These are phyloP conservation scores for Lenzites betulinus DNA, from an alignment of 768 basidiomycete genomes.

Conservation along the genomic window DNA sequence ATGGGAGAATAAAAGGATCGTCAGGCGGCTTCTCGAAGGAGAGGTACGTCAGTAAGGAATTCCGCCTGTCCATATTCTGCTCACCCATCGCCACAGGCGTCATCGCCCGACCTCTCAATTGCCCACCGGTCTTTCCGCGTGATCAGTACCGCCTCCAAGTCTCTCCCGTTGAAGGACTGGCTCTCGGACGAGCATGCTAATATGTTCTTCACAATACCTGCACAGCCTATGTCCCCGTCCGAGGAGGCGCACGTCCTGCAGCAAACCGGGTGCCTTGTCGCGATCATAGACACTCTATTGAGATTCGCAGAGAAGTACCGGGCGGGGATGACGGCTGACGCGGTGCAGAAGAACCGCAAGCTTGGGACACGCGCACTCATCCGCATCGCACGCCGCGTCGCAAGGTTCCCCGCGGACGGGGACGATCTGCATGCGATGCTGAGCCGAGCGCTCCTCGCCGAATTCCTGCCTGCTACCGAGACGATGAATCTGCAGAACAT, in stretches of 20 bases:
- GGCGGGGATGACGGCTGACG: constrained; percentile 53
- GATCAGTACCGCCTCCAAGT: constrained; percentile 64
- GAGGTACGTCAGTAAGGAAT: constrained; percentile 40
- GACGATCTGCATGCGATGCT: constrained; percentile 51
- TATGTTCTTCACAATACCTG: constrained; percentile 66
- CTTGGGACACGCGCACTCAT: constrained; percentile 63
- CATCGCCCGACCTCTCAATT: constrained; percentile 45
- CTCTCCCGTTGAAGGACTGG: constrained; percentile 68
- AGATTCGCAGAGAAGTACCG: constrained; percentile 61
- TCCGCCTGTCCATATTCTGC: neutral
- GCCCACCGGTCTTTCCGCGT: constrained; percentile 62
- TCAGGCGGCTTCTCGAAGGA: constrained; percentile 45
- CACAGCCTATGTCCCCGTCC: constrained; percentile 55
- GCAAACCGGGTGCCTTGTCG: constrained; percentile 49
- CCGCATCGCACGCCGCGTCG: constrained; percentile 53
- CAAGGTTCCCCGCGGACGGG: constrained; percentile 40
- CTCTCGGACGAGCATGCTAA: constrained; percentile 66
- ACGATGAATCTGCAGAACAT: constrained; percentile 53
- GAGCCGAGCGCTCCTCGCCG: constrained; percentile 51
- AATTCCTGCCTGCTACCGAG: constrained; percentile 64
- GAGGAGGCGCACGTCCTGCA: constrained; percentile 55
- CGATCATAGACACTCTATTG: constrained; percentile 44
- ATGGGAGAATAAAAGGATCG: constrained; percentile 64
- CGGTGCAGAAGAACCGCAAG: constrained; percentile 60
- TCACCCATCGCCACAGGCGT: constrained; percentile 7